These are phyloP conservation scores for Cephaloascus albidus DNA, from an alignment of 805 yeast species.

Conservation along the genomic window DNA sequence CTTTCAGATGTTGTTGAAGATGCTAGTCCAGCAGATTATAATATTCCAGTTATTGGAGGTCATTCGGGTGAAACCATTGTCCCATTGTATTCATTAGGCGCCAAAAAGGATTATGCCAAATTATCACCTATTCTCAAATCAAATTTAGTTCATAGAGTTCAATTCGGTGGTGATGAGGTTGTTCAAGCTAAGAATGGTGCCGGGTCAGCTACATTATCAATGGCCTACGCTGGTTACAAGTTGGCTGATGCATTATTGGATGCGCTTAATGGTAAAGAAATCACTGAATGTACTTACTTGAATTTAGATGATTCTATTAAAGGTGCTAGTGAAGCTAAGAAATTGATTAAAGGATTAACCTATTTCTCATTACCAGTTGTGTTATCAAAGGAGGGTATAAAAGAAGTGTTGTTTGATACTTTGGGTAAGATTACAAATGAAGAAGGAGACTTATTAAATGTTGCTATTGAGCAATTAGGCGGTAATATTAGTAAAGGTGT, in stretches of 20 bases:
- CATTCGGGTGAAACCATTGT: slow-evolving; percentile 94
- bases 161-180: slow-evolving; percentile 88
- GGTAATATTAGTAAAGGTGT: slow-evolving; percentile 54
- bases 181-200: slow-evolving; percentile 91
- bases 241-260: slow-evolving; percentile 46
- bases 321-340: slow-evolving; percentile 43
- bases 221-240: slow-evolving; percentile 90
- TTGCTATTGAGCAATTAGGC: slow-evolving; percentile 44
- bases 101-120: slow-evolving; percentile 22
- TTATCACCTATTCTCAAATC: slow-evolving; percentile 8
- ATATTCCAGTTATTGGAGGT: slow-evolving; percentile 81
- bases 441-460: slow-evolving; percentile 46
- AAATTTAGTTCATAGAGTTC: slow-evolving; percentile 30
- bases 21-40: slow-evolving; percentile 38
- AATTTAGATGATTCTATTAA: slow-evolving; percentile 35
- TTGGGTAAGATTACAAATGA: slow-evolving; percentile 36
- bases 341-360: slow-evolving; percentile 17
- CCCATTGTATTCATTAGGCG: slow-evolving; percentile 55
- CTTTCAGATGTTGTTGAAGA: slow-evolving; percentile 40
- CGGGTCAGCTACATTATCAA: slow-evolving; percentile 91
- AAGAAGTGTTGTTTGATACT: slow-evolving; percentile 43
- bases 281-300: slow-evolving; percentile 42
- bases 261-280: slow-evolving; percentile 19
- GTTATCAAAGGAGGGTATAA: slow-evolving; percentile 46
- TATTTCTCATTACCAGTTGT: slow-evolving; percentile 59